Evolutionary conservation across 2,329 filamentous ascomycete genomes (phyloP).

Genomic region (Berkeleyomyces rouxiae): DNA sequence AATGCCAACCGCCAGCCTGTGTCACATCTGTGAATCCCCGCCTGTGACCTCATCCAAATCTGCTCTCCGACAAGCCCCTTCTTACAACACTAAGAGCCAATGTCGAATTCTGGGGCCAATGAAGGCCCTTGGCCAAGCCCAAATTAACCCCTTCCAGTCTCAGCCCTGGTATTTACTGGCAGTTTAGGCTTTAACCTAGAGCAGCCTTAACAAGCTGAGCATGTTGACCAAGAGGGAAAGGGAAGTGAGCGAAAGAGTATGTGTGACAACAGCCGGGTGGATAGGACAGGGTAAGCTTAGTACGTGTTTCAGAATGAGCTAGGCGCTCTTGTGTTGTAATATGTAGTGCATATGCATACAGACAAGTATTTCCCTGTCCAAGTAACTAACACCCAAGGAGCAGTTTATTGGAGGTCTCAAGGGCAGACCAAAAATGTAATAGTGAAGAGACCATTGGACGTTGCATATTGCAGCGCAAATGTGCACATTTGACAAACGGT

Average conservation of each 20-base stretch:
- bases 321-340: neutral
- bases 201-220: neutral
- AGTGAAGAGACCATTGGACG: too few relatives aligned
- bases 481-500: too few relatives aligned
- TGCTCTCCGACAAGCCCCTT: neutral
- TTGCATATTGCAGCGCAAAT: too few relatives aligned
- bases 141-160: neutral
- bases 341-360: too few relatives aligned
- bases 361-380: too few relatives aligned
- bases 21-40: neutral
- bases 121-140: neutral
- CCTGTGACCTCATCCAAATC: neutral
- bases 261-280: neutral
- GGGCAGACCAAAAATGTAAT: too few relatives aligned
- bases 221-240: neutral
- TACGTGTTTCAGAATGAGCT: neutral
- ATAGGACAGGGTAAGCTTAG: neutral
- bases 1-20: neutral
- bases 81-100: neutral
- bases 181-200: neutral
- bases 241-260: neutral
- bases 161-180: neutral
- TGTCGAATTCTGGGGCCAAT: neutral
- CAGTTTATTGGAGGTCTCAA: too few relatives aligned
- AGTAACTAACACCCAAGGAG: too few relatives aligned